Evolutionary conservation across 73 alveolate species (phyloP).

Genomic region (Breviolum minutum): DNA sequence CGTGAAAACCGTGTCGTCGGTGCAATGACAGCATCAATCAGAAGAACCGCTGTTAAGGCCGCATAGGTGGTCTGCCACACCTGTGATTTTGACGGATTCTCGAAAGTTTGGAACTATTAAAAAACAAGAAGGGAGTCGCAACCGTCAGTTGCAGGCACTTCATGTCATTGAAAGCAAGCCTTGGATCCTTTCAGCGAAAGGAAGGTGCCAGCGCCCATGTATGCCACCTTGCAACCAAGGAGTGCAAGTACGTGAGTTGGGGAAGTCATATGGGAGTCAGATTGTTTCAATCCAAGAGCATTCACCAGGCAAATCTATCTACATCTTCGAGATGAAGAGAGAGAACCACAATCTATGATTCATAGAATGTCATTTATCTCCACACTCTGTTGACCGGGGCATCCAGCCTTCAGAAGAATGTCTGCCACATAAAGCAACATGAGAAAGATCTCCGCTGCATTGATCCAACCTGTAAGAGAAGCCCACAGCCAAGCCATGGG

Average conservation of each 20-base stretch:
- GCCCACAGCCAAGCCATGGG: conserved; percentile 1
- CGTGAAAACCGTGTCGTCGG: conserved; percentile 59
- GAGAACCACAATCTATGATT: not conserved
- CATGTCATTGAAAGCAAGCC: not conserved
- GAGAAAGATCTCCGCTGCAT: conserved; percentile 48
- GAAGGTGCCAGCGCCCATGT: conserved; percentile 83
- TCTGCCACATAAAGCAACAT: conserved; percentile 57
- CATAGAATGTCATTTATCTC: not conserved
- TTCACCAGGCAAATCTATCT: no score
- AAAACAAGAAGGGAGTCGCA: no score
- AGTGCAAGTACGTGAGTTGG: not conserved
- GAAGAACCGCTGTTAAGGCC: conserved; percentile 35
- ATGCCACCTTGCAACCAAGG: conserved; percentile 5
- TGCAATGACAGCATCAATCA: conserved; percentile 53
- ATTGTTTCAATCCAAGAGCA: no score
- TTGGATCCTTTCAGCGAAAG: conserved; percentile 70
- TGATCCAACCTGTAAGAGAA: conserved; percentile 19
- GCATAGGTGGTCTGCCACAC: conserved; percentile 88
- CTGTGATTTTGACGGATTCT: not conserved
- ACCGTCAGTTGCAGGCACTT: no score
- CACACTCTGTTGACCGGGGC: not conserved
- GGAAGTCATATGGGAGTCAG: not conserved
- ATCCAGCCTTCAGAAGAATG: conserved; percentile 37
- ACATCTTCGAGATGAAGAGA: no score
- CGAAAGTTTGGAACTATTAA: not conserved